Conservation (phyloP, 176 grass and related monocot genomes). For the Thinopyrum elongatum region DNA sequence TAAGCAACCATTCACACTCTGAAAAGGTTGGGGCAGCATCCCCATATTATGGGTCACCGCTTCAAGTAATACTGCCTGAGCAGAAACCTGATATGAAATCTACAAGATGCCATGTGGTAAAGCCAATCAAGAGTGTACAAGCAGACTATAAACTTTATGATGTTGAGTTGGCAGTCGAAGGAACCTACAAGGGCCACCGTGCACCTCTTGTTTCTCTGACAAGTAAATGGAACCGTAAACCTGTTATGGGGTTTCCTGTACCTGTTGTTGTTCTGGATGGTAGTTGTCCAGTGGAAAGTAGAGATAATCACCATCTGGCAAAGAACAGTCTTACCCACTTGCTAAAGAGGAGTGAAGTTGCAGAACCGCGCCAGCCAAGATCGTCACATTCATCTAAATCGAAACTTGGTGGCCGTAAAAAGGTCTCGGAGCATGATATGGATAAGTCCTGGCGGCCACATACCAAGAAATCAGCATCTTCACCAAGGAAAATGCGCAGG, state of each 20-base stretch:
- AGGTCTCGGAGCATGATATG: slow-evolving; percentile 33
- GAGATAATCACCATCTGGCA: slow-evolving; percentile 26
- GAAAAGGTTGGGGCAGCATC: slow-evolving; percentile 34
- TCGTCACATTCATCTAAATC: slow-evolving; percentile 39
- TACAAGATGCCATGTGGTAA: slow-evolving; percentile 33
- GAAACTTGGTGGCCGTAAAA: slow-evolving; percentile 39
- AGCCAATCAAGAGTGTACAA: slow-evolving; percentile 52
- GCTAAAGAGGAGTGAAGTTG: slow-evolving; percentile 46
- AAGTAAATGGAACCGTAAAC: slow-evolving; percentile 91
- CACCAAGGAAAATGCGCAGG: slow-evolving; percentile 89
- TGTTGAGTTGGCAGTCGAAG: slow-evolving; percentile 75
- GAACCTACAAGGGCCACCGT: slow-evolving; percentile 63
- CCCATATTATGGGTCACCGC: slow-evolving; percentile 28
- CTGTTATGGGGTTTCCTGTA: slow-evolving; percentile 76
- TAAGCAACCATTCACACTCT: slow-evolving; percentile 48
- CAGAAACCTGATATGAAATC: slow-evolving; percentile 33
- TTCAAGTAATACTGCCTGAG: slow-evolving; percentile 38
- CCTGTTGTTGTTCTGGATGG: slow-evolving; percentile 68
- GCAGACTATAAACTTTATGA: slow-evolving; percentile 59
- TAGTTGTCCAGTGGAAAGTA: slow-evolving; percentile 36
- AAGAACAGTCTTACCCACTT: slow-evolving; percentile 49
- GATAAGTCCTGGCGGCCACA: slow-evolving; percentile 58
- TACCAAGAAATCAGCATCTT: slow-evolving; percentile 70
- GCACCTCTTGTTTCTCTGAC: slow-evolving; percentile 89
- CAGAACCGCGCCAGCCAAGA: slow-evolving; percentile 35